Evolutionary conservation across 352 stramenopile species (phyloP).

Genomic region (Globisporangium emineosum): DNA sequence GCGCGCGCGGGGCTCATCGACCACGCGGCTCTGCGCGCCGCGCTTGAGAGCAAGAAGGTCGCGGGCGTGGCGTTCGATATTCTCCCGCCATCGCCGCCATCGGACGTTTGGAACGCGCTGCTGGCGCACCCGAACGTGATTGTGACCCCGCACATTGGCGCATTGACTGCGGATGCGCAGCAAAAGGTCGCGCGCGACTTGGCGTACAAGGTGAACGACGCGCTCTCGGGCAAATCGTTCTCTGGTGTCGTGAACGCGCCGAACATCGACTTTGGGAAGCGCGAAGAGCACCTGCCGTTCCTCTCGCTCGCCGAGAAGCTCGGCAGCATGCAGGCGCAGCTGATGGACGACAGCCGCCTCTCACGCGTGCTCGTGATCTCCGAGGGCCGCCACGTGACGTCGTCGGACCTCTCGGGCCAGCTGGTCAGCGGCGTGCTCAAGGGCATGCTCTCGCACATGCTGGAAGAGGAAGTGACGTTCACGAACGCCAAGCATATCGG

Average conservation of each 20-base stretch:
- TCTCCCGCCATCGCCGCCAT: conserved; percentile 39
- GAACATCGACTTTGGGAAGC: conserved; percentile 85
- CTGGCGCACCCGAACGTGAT: conserved; percentile 90
- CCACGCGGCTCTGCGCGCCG: conserved; percentile 85
- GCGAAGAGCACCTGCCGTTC: conserved; percentile 80
- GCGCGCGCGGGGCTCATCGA: conserved; percentile 93
- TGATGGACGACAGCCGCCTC: conserved; percentile 73
- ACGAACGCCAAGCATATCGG: conserved; percentile 83
- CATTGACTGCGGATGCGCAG: conserved; percentile 93
- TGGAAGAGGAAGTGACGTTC: conserved; percentile 91
- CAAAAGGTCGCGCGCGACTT: conserved; percentile 89
- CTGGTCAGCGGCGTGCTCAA: conserved; percentile 90
- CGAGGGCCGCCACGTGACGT: conserved; percentile 79
- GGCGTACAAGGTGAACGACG: conserved; percentile 90
- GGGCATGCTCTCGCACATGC: conserved; percentile 87
- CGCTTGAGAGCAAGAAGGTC: conserved; percentile 81
- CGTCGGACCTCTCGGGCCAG: conserved; percentile 74
- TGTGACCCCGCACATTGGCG: conserved; percentile 94
- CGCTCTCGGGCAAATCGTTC: conserved; percentile 91
- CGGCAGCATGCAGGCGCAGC: conserved; percentile 82
- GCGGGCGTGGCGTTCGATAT: conserved; percentile 76
- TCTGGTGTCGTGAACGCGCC: conserved; percentile 95
- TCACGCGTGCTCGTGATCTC: conserved; percentile 71
- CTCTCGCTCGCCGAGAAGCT: conserved; percentile 91
- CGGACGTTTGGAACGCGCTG: conserved; percentile 65